Evolutionary conservation across 768 basidiomycete genomes (phyloP).

Genomic region (Russula dissimulans): DNA sequence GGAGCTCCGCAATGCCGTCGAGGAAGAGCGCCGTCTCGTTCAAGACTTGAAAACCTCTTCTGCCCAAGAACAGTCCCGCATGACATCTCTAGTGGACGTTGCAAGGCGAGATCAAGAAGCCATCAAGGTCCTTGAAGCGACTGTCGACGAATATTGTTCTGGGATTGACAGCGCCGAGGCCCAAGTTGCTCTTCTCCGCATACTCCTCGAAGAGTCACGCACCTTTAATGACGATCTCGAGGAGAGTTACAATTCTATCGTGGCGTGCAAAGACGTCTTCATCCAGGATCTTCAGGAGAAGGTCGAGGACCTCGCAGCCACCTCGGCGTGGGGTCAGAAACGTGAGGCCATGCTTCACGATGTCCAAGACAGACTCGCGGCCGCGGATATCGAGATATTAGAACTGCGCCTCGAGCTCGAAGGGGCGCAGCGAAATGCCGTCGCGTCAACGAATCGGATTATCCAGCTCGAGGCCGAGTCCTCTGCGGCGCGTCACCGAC

Average conservation of each 20-base stretch:
- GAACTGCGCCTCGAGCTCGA: conserved; percentile 18
- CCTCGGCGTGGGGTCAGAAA: not conserved
- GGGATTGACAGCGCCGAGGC: conserved; percentile 10
- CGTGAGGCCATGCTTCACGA: conserved; percentile 10
- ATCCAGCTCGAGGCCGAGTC: conserved; percentile 18
- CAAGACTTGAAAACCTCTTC: conserved; percentile 1
- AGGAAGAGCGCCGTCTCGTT: conserved; percentile 1
- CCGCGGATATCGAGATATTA: conserved; percentile 13
- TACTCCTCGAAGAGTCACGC: conserved; percentile 15
- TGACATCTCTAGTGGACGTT: conserved; percentile 2
- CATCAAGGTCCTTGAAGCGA: conserved; percentile 1
- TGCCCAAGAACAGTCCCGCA: not conserved
- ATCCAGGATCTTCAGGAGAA: conserved; percentile 17
- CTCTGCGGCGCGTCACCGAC: conserved; percentile 3
- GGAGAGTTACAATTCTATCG: conserved; percentile 7
- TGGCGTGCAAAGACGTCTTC: conserved; percentile 18
- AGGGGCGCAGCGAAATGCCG: conserved; percentile 16
- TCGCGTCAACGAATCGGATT: conserved; percentile 18
- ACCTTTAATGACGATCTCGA: conserved; percentile 15
- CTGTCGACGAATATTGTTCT: not conserved
- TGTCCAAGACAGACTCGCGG: conserved; percentile 14
- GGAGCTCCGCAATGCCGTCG: not conserved
- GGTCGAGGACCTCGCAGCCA: conserved; percentile 2
- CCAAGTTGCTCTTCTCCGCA: conserved; percentile 5
- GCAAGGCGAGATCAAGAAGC: conserved; percentile 4